Conservation (phyloP, 2,329 filamentous ascomycete species). For the Talaromyces funiculosus region DNA sequence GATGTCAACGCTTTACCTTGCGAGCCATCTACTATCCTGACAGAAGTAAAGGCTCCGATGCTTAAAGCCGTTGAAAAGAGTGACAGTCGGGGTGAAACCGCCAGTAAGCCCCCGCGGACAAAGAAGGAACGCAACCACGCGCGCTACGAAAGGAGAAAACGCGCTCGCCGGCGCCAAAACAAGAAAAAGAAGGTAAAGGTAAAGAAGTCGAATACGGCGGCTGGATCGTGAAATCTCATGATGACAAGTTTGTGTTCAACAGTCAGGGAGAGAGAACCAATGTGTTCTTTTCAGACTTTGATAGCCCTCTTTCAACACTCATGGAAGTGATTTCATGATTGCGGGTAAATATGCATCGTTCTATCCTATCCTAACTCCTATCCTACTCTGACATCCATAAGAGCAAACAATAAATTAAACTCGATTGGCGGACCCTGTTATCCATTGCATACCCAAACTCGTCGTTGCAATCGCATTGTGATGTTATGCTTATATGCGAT, state of each 20-base stretch:
- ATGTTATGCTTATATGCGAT: not conserved
- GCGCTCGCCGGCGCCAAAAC: not conserved
- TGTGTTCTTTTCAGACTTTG: too few relatives aligned
- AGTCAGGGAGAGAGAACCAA: not conserved
- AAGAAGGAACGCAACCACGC: not conserved
- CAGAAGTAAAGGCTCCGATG: not conserved
- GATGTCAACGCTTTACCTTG: not conserved
- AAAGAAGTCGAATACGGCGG: not conserved
- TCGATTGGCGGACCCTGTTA: not conserved
- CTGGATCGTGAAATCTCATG: not conserved
- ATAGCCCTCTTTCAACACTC: too few relatives aligned
- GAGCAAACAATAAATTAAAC: not conserved
- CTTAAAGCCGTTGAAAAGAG: not conserved
- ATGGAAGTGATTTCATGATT: not conserved
- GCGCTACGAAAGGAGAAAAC: not conserved
- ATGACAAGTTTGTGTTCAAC: not conserved
- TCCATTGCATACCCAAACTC: not conserved
- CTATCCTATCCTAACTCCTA: constrained; percentile 3
- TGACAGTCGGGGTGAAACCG: not conserved
- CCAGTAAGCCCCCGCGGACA: not conserved
- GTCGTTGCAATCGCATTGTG: not conserved
- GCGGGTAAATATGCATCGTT: not conserved
- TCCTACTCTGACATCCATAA: not conserved
- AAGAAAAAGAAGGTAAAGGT: not conserved
- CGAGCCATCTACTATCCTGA: not conserved